These are phyloP conservation scores for Clonostachys sp. DNA, from an alignment of 2,329 filamentous ascomycete genomes.

Conservation along the genomic window DNA sequence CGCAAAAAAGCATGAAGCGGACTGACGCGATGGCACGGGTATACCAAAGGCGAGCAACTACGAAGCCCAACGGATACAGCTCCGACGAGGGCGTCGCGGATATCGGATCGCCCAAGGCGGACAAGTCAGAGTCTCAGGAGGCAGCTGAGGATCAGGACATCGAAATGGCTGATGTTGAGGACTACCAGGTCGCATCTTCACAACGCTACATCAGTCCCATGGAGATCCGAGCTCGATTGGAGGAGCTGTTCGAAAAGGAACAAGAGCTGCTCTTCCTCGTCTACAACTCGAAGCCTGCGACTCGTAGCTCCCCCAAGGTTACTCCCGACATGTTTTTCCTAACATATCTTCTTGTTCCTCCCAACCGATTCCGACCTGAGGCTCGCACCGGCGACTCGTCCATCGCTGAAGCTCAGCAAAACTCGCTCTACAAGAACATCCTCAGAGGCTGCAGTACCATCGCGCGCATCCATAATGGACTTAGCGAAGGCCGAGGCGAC, in stretches of 20 bases:
- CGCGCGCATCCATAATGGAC: constrained; percentile 56
- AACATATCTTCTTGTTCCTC: constrained; percentile 79
- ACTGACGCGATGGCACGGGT: constrained; percentile 61
- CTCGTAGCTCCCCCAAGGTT: constrained; percentile 52
- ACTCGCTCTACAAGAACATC: constrained; percentile 81
- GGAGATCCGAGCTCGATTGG: constrained; percentile 77
- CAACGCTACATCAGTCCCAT: constrained; percentile 79
- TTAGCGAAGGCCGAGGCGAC: constrained; percentile 39
- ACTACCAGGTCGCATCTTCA: constrained; percentile 9
- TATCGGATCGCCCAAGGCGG: constrained; percentile 37
- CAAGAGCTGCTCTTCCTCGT: constrained; percentile 78
- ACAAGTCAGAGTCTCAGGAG: not conserved
- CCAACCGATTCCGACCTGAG: constrained; percentile 87
- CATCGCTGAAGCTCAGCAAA: constrained; percentile 85
- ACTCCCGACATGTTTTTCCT: constrained; percentile 93
- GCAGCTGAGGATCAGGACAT: constrained; percentile 12
- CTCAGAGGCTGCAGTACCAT: constrained; percentile 71
- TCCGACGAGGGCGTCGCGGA: constrained; percentile 69
- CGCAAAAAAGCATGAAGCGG: constrained; percentile 60
- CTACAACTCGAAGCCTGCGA: constrained; percentile 69
- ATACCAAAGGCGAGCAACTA: constrained; percentile 27
- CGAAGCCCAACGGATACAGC: constrained; percentile 35
- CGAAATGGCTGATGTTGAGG: constrained; percentile 24
- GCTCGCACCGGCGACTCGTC: constrained; percentile 75
- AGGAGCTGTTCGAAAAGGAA: constrained; percentile 81